These are phyloP conservation scores for Xylaria sp. DNA, from an alignment of 495 filamentous ascomycete genomes.

Conservation along the genomic window DNA sequence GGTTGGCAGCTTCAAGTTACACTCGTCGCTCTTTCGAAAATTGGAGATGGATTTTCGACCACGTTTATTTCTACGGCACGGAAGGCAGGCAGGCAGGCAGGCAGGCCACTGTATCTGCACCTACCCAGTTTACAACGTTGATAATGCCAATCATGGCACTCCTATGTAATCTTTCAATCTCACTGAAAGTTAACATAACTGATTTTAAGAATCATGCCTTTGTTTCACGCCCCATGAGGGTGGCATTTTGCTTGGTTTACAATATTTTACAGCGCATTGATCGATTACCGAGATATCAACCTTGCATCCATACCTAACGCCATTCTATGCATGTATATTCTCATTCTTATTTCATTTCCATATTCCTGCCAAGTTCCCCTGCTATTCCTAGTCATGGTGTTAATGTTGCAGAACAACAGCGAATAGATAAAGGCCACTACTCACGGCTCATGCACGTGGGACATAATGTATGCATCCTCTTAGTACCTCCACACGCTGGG, in stretches of 20 bases:
- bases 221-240: background rate
- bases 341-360: slow-evolving; percentile 21
- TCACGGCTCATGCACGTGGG: slow-evolving; percentile 68
- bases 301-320: slow-evolving; percentile 18
- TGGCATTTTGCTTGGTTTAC: slow-evolving; percentile 12
- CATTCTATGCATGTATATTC: slow-evolving; percentile 21
- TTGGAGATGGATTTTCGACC: slow-evolving; percentile 3
- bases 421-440: slow-evolving; percentile 22
- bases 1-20: slow-evolving; percentile 25
- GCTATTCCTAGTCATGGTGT: slow-evolving; percentile 22
- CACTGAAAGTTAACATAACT: background rate
- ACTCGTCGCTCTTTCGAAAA: slow-evolving; percentile 15
- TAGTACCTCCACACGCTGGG: slow-evolving; percentile 83
- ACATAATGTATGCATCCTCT: slow-evolving; percentile 88
- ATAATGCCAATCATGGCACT: background rate
- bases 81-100: background rate
- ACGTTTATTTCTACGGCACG: background rate
- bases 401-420: background rate
- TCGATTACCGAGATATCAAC: slow-evolving; percentile 6
- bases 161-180: background rate
- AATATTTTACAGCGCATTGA: slow-evolving; percentile 21
- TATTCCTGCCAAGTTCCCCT: slow-evolving; percentile 7
- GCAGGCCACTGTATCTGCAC: background rate
- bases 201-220: background rate
- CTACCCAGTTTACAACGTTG: background rate